Evolutionary conservation across 2,329 filamentous ascomycete genomes (phyloP), one percentile per base, ranked within the genome.

Genomic region (Ampelomyces quisqualis): DNA sequence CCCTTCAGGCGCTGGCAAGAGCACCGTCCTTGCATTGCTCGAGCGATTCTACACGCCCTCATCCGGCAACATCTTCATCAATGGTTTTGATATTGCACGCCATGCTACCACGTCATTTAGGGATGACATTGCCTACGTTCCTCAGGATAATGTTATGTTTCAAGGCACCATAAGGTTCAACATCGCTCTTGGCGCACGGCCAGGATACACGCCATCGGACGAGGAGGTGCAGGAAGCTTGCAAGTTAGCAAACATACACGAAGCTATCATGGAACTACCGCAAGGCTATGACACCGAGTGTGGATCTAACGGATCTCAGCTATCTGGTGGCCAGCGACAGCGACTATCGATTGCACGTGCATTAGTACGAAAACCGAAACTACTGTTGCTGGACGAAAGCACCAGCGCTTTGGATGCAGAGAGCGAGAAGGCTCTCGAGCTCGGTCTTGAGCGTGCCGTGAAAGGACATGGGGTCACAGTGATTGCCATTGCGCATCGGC

Each of bases 191-290:
- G 73, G 71, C 26, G 74, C 78, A 2, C 70, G 73, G 1, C 81
- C 80, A 1, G 76, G 73, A 9, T 70, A 76, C 27, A 74, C 77
- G 22, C 77, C 78, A 1, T 77, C 74, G 1, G 70, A 80, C 30
- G 77, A 72, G 7, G 83, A 86, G 32, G 81, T 88, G 31, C 75
- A 83, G 48, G 77, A 80, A 38, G 84, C 84, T 0, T 87, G 84
- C 58, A 76, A 76, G 41, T 68, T 85, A 11, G 84, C 84, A 23
- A 85, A 85, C 57, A 85, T 88, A 47, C 83, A 88, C 65, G 81
- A 87, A 18, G 80, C 78, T 17, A 84, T 88, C 51, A 68, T 72
- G 41, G 68, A 74, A 1, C 68, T 88, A 11, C 82, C 83, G 0
- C 69, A 84, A 10, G 82, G 82, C 0, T 88, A 88, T 57, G 68